Evolutionary conservation across 192 early-diverging fungal species (phyloP).

Genomic region (Coemansia sp.): DNA sequence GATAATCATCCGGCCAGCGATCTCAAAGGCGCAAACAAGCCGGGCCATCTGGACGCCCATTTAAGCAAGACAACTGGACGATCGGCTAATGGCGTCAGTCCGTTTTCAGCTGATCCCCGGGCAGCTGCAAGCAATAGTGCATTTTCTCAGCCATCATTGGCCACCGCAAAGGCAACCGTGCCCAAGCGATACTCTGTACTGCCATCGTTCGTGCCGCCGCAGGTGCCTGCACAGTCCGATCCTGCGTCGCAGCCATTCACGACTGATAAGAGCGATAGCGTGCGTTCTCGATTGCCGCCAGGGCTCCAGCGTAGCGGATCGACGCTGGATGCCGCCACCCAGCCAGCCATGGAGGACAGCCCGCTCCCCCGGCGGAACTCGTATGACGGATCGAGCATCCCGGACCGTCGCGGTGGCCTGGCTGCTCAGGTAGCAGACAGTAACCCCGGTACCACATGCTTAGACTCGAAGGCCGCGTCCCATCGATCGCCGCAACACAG

Average conservation of each 20-base stretch:
- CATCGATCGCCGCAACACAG: background rate
- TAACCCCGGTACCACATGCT: background rate
- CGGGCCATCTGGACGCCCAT: background rate
- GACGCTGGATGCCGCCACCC: slow-evolving; percentile 1
- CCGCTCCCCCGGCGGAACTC: slow-evolving; percentile 26
- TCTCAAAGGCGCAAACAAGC: background rate
- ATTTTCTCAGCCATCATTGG: slow-evolving; percentile 25
- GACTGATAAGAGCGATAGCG: background rate
- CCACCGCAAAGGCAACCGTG: slow-evolving; percentile 27
- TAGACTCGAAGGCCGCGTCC: background rate
- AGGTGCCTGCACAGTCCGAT: background rate
- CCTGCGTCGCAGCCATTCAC: background rate
- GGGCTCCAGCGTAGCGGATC: slow-evolving; percentile 25
- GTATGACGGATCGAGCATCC: slow-evolving; percentile 26
- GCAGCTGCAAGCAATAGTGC: slow-evolving; percentile 10
- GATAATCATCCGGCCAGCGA: background rate
- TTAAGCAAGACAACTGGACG: background rate
- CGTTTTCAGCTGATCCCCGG: background rate
- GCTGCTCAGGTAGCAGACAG: background rate
- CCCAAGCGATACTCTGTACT: slow-evolving; percentile 33
- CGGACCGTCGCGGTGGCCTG: slow-evolving; percentile 11
- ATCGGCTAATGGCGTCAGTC: background rate
- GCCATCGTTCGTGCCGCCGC: slow-evolving; percentile 14
- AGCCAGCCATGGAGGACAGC: background rate
- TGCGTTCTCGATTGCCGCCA: background rate